phyloP scores from a whole-genome alignment of 768 basidiomycete genomes.

The Termitomyces sp. region DNA sequence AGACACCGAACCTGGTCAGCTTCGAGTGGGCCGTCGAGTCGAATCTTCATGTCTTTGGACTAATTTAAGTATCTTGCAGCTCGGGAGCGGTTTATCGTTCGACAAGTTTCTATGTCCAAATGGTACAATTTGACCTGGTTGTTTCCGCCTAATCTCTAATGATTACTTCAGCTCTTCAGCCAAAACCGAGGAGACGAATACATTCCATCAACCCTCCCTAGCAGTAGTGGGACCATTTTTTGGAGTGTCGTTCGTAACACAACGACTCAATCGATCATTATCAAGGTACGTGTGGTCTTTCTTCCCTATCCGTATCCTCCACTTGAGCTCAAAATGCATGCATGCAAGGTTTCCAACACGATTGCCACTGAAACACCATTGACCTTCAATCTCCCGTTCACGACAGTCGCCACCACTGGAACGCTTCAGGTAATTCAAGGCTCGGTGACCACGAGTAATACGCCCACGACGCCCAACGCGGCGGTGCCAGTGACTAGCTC shows the following conservation, averaged over 20 bases:
- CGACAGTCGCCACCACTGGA: conserved; percentile 36
- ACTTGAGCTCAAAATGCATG: background rate
- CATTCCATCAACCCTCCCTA: conserved; percentile 57
- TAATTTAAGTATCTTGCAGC: conserved; percentile 19
- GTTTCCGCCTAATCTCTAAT: conserved; percentile 1
- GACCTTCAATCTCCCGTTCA: conserved; percentile 52
- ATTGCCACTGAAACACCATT: conserved; percentile 32
- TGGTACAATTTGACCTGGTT: conserved; percentile 27
- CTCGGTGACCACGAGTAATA: conserved; percentile 45
- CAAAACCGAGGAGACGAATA: conserved; percentile 57
- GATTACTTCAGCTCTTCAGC: conserved; percentile 49
- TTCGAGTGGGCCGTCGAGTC: conserved; percentile 40
- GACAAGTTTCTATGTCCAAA: conserved; percentile 54
- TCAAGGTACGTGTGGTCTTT: conserved; percentile 44
- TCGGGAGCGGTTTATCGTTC: conserved; percentile 44
- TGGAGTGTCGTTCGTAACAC: conserved; percentile 54
- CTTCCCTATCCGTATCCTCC: background rate
- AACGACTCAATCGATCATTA: conserved; percentile 37
- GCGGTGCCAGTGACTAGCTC: conserved; percentile 41
- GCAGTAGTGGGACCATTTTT: conserved; percentile 39
- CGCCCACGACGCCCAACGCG: conserved; percentile 41
- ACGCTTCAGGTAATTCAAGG: conserved; percentile 48
- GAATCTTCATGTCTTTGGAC: background rate
- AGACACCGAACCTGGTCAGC: conserved; percentile 50
- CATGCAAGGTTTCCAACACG: conserved; percentile 47